phyloP scores from a whole-genome alignment of 2,329 filamentous ascomycete species.

The Pseudogymnoascus sp. region DNA sequence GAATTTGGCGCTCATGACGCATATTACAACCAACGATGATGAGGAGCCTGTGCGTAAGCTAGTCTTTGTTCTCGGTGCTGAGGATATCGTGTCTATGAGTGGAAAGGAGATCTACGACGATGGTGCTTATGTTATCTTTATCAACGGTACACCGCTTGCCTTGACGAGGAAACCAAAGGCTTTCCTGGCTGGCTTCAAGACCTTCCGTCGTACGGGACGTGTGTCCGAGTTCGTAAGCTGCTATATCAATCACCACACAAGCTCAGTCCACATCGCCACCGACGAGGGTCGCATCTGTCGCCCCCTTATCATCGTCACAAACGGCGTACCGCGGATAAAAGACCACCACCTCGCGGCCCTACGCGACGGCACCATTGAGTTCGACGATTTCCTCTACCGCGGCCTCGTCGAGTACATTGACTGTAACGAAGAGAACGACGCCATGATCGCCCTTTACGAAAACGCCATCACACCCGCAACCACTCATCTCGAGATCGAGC shows the following conservation, averaged over 20 bases:
- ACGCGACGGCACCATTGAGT: slow-evolving; percentile 74
- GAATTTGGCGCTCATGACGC: slow-evolving; percentile 96
- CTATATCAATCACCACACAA: slow-evolving; percentile 88
- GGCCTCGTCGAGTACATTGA: slow-evolving; percentile 95
- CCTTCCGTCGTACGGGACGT: slow-evolving; percentile 77
- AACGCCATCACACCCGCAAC: slow-evolving; percentile 72
- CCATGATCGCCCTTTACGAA: slow-evolving; percentile 85
- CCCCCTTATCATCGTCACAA: slow-evolving; percentile 90
- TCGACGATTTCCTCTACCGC: slow-evolving; percentile 86
- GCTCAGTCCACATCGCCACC: slow-evolving; percentile 87
- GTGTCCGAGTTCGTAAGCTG: slow-evolving; percentile 96
- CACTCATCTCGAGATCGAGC: slow-evolving; percentile 95
- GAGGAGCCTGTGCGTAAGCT: slow-evolving; percentile 82
- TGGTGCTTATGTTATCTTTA: slow-evolving; percentile 81
- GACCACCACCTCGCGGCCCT: slow-evolving; percentile 70
- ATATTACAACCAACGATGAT: slow-evolving; percentile 94
- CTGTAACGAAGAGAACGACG: slow-evolving; percentile 97
- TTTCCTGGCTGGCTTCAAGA: slow-evolving; percentile 78
- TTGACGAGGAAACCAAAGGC: slow-evolving; percentile 77
- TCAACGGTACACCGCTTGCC: slow-evolving; percentile 92
- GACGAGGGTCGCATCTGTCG: slow-evolving; percentile 96
- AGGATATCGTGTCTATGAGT: slow-evolving; percentile 69
- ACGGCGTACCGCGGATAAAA: slow-evolving; percentile 72
- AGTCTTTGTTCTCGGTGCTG: slow-evolving; percentile 77
- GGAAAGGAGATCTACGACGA: slow-evolving; percentile 80